Base-by-base conservation (phyloP, 2,329 filamentous ascomycete genomes). In the Ascosphaera aggregata region DNA sequence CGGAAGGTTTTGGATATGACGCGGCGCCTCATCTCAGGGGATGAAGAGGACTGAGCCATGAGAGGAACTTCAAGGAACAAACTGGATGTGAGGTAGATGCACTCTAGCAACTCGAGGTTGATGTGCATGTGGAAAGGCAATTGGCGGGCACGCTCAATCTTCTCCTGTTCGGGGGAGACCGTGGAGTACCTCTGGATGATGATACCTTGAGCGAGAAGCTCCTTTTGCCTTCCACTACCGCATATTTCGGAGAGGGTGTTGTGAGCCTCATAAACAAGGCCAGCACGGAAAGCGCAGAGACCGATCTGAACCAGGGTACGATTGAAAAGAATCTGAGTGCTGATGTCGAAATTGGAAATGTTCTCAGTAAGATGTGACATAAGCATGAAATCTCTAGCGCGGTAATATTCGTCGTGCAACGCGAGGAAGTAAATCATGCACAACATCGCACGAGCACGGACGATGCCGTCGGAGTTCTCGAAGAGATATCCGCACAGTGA, bases 41-140 rank as follows among this genome's bases (percentile, higher is more conserved):
- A 89, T 5, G 86, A 95, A 47, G 89, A 89, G 27, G 86, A 91
- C 62, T 95, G 89, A 37, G 89, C 91, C 49, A 98, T 76, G 36
- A 95, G 76, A 43, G 89, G 89, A 45, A 98, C 95, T 65, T 98
- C 89, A 41, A 98, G 73, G 47, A 98, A 78, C 89, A 98, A 98
- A 63, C 84, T 94, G 67, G 86, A 95, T 38, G 89, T 95, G 43
- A 98, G 71, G 65, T 98, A 98, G 44, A 95, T 86, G 54, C 89
- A 95, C 65, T 98, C 89, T 31, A 98, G 72, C 40, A 98, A 73
- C 60, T 98, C 89, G 39, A 98, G 71, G 67, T 98, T 98, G 68
- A 98, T 98, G 70, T 98, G 89, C 84, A 98, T 94, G 67, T 98
- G 89, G 76, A 98, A 98, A 30, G 89, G 89, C 48, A 98, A 71